Percentiles rank a stretch among this genome's conserved stretches.
These are phyloP conservation scores for Aspergillus diversus DNA, from an alignment of 495 filamentous ascomycete genomes.

Conservation along the genomic window DNA sequence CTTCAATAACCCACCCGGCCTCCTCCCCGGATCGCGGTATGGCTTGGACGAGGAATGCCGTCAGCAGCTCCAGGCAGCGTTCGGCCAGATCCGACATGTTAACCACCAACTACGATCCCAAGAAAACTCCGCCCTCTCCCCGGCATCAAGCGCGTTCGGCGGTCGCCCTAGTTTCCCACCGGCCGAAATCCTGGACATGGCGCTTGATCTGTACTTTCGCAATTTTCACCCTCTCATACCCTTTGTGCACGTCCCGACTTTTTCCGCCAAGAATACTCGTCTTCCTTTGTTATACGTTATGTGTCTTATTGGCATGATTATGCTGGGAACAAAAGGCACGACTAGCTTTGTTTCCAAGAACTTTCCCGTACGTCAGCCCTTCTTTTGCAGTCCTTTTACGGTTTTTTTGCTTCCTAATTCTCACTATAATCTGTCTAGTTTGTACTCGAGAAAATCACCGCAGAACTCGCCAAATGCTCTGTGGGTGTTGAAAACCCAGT, in stretches of 20 bases:
- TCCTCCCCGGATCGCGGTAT: slow-evolving; percentile 45
- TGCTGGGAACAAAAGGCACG: slow-evolving; percentile 54
- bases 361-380: slow-evolving; percentile 41
- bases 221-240: slow-evolving; percentile 55
- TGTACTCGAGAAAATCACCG: slow-evolving; percentile 45
- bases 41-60: slow-evolving; percentile 55
- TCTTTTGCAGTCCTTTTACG: too few relatives aligned
- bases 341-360: slow-evolving; percentile 50
- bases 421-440: slow-evolving; percentile 31
- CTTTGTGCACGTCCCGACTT: slow-evolving; percentile 55
- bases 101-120: slow-evolving; percentile 32
- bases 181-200: slow-evolving; percentile 58
- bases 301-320: slow-evolving; percentile 56
- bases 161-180: slow-evolving; percentile 47
- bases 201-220: slow-evolving; percentile 57
- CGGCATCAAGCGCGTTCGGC: slow-evolving; percentile 29
- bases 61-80: slow-evolving; percentile 44
- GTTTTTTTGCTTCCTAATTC: not conserved
- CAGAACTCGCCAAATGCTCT: slow-evolving; percentile 45
- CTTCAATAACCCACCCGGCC: slow-evolving; percentile 26
- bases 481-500: slow-evolving; percentile 40
- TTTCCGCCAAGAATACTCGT: slow-evolving; percentile 49
- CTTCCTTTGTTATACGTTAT: slow-evolving; percentile 50
- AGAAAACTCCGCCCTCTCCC: slow-evolving; percentile 30
- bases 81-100: slow-evolving; percentile 30